Evolutionary conservation across 2,329 filamentous ascomycete species (phyloP).

Genomic region (Colletotrichum tabaci): DNA sequence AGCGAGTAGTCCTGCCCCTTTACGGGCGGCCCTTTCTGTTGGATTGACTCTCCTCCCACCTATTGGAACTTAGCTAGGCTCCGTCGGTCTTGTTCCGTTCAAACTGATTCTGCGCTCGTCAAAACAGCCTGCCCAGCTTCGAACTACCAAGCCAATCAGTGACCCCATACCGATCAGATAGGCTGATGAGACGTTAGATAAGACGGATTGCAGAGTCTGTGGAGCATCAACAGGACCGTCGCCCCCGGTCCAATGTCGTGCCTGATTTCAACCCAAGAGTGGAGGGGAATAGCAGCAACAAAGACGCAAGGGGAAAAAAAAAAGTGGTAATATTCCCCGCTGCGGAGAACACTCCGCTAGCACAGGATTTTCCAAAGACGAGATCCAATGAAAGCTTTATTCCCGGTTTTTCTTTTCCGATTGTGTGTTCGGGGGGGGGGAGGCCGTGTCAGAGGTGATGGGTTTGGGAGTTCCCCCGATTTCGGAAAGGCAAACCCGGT

Average conservation of each 20-base stretch:
- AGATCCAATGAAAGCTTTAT: conserved; percentile 21
- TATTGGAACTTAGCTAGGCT: too few species aligned
- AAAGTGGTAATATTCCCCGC: conserved; percentile 32
- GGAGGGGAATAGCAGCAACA: conserved; percentile 15
- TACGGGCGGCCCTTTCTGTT: too few species aligned
- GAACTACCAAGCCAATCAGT: too few species aligned
- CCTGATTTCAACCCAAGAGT: conserved; percentile 39
- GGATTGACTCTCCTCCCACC: too few species aligned
- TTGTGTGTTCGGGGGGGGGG: conserved; percentile 2
- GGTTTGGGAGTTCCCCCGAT: conserved; percentile 21
- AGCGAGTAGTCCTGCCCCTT: too few species aligned
- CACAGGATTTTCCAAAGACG: background rate
- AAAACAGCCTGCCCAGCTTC: too few species aligned
- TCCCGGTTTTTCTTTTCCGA: background rate
- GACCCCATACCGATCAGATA: background rate
- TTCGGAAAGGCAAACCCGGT: conserved; percentile 24
- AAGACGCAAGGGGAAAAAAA: background rate
- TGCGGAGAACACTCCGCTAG: conserved; percentile 34
- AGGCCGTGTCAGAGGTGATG: conserved; percentile 9
- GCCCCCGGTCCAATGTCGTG: conserved; percentile 38
- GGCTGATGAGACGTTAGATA: conserved; percentile 15
- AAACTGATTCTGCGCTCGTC: too few species aligned
- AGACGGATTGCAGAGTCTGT: conserved; percentile 18
- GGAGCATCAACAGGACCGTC: conserved; percentile 1
- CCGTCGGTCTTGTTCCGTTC: too few species aligned